Percentiles rank a stretch among this genome's conserved stretches.
Evolutionary conservation across 345 rosid genomes (phyloP).

Genomic region (Geranium brycei): DNA sequence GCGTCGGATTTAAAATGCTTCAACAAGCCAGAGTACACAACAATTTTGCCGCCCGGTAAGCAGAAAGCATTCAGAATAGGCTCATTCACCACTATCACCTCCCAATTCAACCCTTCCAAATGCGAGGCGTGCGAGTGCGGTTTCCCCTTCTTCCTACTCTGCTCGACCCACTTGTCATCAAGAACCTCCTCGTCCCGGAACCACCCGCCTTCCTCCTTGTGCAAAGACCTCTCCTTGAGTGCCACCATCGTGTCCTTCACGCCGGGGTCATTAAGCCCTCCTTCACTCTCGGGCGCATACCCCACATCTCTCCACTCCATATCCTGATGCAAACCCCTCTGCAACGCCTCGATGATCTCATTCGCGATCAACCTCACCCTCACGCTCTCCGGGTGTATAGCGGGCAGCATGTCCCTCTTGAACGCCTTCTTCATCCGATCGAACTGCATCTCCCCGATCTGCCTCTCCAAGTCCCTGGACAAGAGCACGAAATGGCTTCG

Average conservation of each 20-base stretch:
- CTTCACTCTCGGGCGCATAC: constrained; percentile 44
- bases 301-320: constrained; percentile 56
- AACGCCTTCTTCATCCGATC: constrained; percentile 40
- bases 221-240: constrained; percentile 20
- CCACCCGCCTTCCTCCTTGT: constrained; percentile 35
- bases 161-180: constrained; percentile 77
- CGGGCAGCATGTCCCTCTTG: constrained; percentile 63
- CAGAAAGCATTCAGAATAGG: constrained; percentile 73
- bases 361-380: constrained; percentile 57
- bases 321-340: constrained; percentile 68
- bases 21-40: constrained; percentile 77
- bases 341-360: constrained; percentile 61
- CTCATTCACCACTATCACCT: constrained; percentile 70
- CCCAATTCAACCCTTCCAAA: constrained; percentile 81
- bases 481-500: constrained; percentile 67
- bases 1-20: constrained; percentile 60
- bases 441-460: constrained; percentile 56
- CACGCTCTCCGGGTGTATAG: constrained; percentile 72
- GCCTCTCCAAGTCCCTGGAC: constrained; percentile 51
- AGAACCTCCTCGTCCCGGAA: constrained; percentile 59
- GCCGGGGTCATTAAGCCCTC: constrained; percentile 14
- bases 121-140: constrained; percentile 38
- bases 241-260: constrained; percentile 33
- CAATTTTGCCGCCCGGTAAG: constrained; percentile 86
- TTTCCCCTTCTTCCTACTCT: constrained; percentile 48